Evolutionary conservation across 225 moss, liverwort and hornwort species (phyloP).

Genomic region (Rhytidiadelphus loreus): DNA sequence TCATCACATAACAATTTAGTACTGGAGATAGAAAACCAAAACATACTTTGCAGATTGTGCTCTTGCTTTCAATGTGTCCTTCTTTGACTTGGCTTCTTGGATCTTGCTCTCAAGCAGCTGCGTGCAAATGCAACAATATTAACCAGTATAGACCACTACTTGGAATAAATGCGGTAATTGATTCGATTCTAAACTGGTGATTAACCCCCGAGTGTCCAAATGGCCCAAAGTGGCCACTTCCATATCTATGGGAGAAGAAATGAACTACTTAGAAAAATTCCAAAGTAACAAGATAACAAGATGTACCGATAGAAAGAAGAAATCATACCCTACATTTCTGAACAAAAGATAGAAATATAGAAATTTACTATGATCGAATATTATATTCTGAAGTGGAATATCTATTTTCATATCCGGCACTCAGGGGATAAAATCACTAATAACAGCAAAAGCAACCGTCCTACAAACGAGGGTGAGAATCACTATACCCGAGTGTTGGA

Average conservation of each 20-base stretch:
- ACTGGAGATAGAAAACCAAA: neutral
- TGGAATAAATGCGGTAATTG: neutral
- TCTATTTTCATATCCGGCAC: neutral
- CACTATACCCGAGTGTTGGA: constrained; percentile 77
- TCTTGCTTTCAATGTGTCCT: constrained; percentile 97
- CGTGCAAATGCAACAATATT: neutral
- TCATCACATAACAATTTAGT: neutral
- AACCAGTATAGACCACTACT: neutral
- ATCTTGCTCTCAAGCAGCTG: constrained; percentile 98
- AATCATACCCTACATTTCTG: too few species aligned
- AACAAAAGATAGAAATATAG: neutral
- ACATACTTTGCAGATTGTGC: constrained; percentile 93
- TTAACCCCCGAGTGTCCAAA: neutral
- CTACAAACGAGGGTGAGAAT: neutral
- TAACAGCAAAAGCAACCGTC: neutral
- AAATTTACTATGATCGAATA: neutral
- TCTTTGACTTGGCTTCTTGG: constrained; percentile 96
- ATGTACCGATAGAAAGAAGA: neutral
- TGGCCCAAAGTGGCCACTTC: neutral
- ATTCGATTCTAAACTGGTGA: neutral
- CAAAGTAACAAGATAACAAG: neutral
- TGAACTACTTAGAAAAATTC: neutral
- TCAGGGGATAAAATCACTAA: neutral
- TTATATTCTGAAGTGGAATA: neutral
- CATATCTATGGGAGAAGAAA: neutral